A percentile compares a stretch with the other conserved stretches of the same genome.
phyloP scores from a whole-genome alignment of 371 early-diverging fungal species.

The Fennellomyces sp. region DNA sequence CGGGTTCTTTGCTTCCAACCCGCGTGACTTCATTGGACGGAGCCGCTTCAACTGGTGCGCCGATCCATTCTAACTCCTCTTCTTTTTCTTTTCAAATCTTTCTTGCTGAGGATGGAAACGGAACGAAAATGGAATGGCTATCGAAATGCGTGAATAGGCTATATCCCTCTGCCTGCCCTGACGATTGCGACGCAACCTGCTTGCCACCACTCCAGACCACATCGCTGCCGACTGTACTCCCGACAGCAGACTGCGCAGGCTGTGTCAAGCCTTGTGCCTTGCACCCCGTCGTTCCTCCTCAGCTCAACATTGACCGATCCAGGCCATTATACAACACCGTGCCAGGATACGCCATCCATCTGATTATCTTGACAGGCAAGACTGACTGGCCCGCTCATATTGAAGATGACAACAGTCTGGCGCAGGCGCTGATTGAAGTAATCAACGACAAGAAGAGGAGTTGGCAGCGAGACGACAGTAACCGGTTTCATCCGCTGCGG shows the following conservation, averaged over 20 bases:
- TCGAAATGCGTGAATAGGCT: constrained; percentile 27
- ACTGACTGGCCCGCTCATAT: constrained; percentile 40
- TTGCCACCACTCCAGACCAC: constrained; percentile 26
- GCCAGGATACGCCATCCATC: constrained; percentile 36
- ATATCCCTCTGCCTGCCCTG: constrained; percentile 26
- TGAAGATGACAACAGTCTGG: constrained; percentile 43
- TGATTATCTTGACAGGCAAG: constrained; percentile 38
- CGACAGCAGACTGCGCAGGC: constrained; percentile 22
- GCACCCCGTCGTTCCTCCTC: constrained; percentile 31
- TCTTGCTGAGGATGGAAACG: not conserved
- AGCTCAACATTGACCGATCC: constrained; percentile 37
- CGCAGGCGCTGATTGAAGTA: constrained; percentile 23
- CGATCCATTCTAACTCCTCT: not conserved
- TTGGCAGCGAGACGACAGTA: constrained; percentile 9
- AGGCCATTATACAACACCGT: constrained; percentile 38
- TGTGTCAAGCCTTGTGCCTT: constrained; percentile 33
- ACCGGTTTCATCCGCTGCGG: constrained; percentile 21
- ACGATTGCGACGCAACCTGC: constrained; percentile 14
- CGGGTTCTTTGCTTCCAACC: too few species aligned
- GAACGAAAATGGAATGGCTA: constrained; percentile 36
- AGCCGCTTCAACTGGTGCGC: too few species aligned
- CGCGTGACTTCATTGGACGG: too few species aligned
- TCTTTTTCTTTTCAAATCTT: not conserved
- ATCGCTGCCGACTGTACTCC: constrained; percentile 24
- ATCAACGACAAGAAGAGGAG: constrained; percentile 14